These are phyloP conservation scores for Evansstolkia leycettana DNA, from an alignment of 495 filamentous ascomycete genomes.

Conservation along the genomic window DNA sequence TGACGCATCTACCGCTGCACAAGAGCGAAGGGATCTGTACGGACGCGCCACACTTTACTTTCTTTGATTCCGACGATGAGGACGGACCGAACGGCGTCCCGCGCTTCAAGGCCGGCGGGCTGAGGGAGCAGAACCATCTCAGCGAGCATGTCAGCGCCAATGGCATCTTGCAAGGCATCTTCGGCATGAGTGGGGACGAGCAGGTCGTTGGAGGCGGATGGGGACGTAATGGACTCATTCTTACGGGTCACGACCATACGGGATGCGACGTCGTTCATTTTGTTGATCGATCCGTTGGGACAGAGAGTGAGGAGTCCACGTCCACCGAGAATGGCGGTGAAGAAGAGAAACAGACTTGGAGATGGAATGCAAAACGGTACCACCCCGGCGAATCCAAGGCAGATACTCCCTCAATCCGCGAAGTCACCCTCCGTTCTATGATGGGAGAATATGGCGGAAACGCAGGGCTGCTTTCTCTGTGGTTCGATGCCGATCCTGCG, in stretches of 20 bases:
- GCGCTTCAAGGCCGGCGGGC: constrained; percentile 42
- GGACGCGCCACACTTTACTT: constrained; percentile 70
- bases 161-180: constrained; percentile 65
- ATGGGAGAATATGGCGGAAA: constrained; percentile 92
- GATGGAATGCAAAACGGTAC: constrained; percentile 24
- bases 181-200: constrained; percentile 55
- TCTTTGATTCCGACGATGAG: constrained; percentile 41
- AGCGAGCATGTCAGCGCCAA: constrained; percentile 46
- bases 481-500: constrained; percentile 58
- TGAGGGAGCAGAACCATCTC: constrained; percentile 89
- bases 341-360: constrained; percentile 11
- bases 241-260: constrained; percentile 91
- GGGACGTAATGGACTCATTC: constrained; percentile 59
- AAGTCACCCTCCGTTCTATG: constrained; percentile 95
- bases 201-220: constrained; percentile 37
- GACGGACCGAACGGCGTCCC: constrained; percentile 11
- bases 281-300: constrained; percentile 36
- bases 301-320: constrained; percentile 6
- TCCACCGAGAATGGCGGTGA: constrained; percentile 10
- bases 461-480: constrained; percentile 72
- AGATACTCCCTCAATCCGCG: constrained; percentile 43
- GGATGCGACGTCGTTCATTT: constrained; percentile 85
- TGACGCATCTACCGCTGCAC: constrained; percentile 87
- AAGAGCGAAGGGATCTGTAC: constrained; percentile 74
- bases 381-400: not conserved